A percentile compares a stretch with the other conserved stretches of the same genome.
Conservation (phyloP, 2,329 filamentous ascomycete species). For the Talaromyces sp. region DNA sequence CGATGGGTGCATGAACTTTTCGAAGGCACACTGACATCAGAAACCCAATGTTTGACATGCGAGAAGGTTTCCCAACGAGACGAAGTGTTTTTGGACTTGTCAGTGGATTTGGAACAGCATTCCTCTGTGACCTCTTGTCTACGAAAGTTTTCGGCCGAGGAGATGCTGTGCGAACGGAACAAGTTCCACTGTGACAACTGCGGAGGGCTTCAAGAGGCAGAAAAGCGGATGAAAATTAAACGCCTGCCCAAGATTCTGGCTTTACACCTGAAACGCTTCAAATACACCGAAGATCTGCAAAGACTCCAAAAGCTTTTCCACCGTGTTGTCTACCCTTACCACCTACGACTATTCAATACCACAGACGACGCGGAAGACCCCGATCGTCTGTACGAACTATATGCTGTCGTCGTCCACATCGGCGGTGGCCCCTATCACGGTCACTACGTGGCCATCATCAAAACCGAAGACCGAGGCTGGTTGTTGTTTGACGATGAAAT, state of each 20-base stretch:
- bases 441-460: conserved; percentile 96
- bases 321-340: conserved; percentile 92
- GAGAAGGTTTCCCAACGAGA: conserved; percentile 93
- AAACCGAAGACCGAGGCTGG: conserved; percentile 94
- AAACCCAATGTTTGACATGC: conserved; percentile 93
- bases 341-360: conserved; percentile 94
- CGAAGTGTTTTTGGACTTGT: conserved; percentile 91
- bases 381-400: conserved; percentile 90
- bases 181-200: conserved; percentile 99
- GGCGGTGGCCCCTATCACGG: conserved; percentile 95
- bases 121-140: conserved; percentile 94
- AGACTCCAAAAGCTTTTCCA: conserved; percentile 95
- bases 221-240: conserved; percentile 99
- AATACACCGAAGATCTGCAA: conserved; percentile 94
- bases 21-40: conserved; percentile 87
- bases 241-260: conserved; percentile 85
- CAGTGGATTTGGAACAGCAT: conserved; percentile 91
- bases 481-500: conserved; percentile 96
- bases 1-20: conserved; percentile 98
- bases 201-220: conserved; percentile 91
- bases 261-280: conserved; percentile 92
- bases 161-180: conserved; percentile 97
- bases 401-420: conserved; percentile 95
- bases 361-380: conserved; percentile 92
- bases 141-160: conserved; percentile 92